Conservation (phyloP, 1,139 yeast genomes). For the Candida dubliniensis region DNA sequence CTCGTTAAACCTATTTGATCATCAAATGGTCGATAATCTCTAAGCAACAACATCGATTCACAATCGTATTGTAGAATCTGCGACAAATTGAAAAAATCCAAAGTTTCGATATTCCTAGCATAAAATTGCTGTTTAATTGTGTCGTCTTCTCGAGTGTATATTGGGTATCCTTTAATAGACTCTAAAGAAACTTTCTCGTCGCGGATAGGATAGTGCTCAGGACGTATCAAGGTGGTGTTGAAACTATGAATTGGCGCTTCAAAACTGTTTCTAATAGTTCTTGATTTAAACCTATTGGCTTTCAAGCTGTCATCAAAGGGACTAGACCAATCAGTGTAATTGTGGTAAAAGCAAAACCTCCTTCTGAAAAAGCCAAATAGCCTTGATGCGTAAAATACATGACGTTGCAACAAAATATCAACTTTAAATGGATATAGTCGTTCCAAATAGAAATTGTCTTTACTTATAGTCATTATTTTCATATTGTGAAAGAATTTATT, state of each 20-base stretch:
- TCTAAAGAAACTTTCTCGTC: conserved; percentile 1
- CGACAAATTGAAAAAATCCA: conserved; percentile 25
- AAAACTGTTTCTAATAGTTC: conserved; percentile 18
- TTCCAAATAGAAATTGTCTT: conserved; percentile 15
- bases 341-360: conserved; percentile 21
- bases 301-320: conserved; percentile 14
- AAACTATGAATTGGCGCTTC: conserved; percentile 31
- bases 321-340: conserved; percentile 21
- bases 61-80: conserved; percentile 27
- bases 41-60: conserved; percentile 24
- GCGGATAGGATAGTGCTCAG: conserved; percentile 33
- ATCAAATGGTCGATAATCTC: conserved; percentile 29
- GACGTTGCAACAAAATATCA: conserved; percentile 24
- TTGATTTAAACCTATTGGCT: conserved; percentile 17
- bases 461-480: conserved; percentile 16
- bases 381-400: conserved; percentile 28
- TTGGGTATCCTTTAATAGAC: conserved; percentile 4
- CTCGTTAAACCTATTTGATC: conserved; percentile 7
- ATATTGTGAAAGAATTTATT: conserved; percentile 15
- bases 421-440: conserved; percentile 12
- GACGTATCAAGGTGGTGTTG: conserved; percentile 30
- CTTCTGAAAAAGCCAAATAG: conserved; percentile 28
- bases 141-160: conserved; percentile 25
- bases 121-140: conserved; percentile 22
- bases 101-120: conserved; percentile 29